Conservation (phyloP, 148 eudicot genomes). For the Bassia scoparia region DNA sequence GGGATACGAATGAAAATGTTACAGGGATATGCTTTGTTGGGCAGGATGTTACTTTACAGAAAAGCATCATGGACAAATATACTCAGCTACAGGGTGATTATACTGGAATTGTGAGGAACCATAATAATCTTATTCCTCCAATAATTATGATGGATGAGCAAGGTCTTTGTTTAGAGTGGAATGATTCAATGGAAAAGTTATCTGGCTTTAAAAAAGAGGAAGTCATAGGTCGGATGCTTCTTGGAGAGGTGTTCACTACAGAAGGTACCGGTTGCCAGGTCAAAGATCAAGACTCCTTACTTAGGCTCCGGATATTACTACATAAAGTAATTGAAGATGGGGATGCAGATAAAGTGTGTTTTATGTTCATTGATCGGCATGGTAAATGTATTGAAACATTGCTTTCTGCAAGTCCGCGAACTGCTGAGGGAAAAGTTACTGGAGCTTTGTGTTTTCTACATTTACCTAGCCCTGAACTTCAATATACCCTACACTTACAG, state of each 20-base stretch:
- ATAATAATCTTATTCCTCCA: slow-evolving; percentile 72
- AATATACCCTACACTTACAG: slow-evolving; percentile 60
- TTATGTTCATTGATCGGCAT: slow-evolving; percentile 52
- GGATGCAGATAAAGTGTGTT: slow-evolving; percentile 51
- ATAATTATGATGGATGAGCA: slow-evolving; percentile 67
- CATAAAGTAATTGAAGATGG: slow-evolving; percentile 46
- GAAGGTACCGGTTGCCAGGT: slow-evolving; percentile 62
- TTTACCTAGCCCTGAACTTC: slow-evolving; percentile 79
- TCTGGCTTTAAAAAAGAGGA: slow-evolving; percentile 59
- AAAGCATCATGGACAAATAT: slow-evolving; percentile 53
- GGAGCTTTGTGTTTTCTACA: slow-evolving; percentile 75
- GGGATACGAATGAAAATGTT: slow-evolving; percentile 48
- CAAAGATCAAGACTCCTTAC: slow-evolving; percentile 61
- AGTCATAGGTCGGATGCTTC: slow-evolving; percentile 54
- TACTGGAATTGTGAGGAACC: slow-evolving; percentile 56
- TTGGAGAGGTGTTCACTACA: slow-evolving; percentile 73
- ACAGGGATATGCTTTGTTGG: slow-evolving; percentile 73
- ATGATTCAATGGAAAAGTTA: slow-evolving; percentile 61
- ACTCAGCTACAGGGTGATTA: slow-evolving; percentile 64
- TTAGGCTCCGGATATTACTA: slow-evolving; percentile 53
- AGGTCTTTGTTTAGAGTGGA: slow-evolving; percentile 84
- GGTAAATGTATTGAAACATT: slow-evolving; percentile 53
- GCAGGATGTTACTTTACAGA: slow-evolving; percentile 67
- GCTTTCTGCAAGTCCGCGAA: slow-evolving; percentile 59
- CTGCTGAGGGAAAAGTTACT: slow-evolving; percentile 46